Conservation (phyloP, 306 rosid genomes). For the Pueraria montana region DNA sequence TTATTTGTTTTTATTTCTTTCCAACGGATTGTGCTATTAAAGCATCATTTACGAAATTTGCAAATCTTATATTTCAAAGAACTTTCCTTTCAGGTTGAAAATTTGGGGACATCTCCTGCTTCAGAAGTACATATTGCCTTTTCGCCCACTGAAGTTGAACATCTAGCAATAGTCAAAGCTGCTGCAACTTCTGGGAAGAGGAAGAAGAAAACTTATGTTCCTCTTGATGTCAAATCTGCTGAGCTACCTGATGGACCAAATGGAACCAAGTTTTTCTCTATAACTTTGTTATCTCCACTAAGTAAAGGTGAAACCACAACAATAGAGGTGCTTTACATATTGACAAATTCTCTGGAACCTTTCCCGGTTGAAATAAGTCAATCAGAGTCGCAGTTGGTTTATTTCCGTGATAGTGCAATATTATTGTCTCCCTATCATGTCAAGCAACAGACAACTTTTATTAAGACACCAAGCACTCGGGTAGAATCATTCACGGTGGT, state of each 20-base stretch:
- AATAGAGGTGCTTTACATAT: conserved; percentile 81
- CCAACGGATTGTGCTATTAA: conserved; percentile 7
- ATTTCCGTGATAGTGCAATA: conserved; percentile 86
- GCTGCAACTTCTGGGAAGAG: conserved; percentile 71
- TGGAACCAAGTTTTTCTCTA: conserved; percentile 74
- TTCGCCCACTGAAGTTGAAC: conserved; percentile 80
- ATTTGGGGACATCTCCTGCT: conserved; percentile 74
- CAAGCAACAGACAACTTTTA: conserved; percentile 84
- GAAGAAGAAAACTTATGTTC: conserved; percentile 79
- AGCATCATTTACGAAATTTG: conserved; percentile 21
- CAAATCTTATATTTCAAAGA: conserved; percentile 41
- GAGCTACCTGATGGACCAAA: conserved; percentile 85
- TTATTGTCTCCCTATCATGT: conserved; percentile 88
- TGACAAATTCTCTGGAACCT: conserved; percentile 89
- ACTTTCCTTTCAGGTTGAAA: conserved; percentile 77
- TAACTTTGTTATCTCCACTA: conserved; percentile 72
- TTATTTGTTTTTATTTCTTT: conserved; percentile 17
- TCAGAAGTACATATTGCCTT: conserved; percentile 85
- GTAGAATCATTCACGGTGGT: conserved; percentile 88
- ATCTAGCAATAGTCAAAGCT: conserved; percentile 81
- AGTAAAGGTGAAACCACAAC: conserved; percentile 71
- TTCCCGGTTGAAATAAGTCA: conserved; percentile 94
- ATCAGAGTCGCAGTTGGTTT: conserved; percentile 91
- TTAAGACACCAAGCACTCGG: conserved; percentile 81
- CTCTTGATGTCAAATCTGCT: conserved; percentile 80